These are phyloP conservation scores for Globisporangium okanoganense DNA, from an alignment of 352 stramenopile species.

Conservation along the genomic window DNA sequence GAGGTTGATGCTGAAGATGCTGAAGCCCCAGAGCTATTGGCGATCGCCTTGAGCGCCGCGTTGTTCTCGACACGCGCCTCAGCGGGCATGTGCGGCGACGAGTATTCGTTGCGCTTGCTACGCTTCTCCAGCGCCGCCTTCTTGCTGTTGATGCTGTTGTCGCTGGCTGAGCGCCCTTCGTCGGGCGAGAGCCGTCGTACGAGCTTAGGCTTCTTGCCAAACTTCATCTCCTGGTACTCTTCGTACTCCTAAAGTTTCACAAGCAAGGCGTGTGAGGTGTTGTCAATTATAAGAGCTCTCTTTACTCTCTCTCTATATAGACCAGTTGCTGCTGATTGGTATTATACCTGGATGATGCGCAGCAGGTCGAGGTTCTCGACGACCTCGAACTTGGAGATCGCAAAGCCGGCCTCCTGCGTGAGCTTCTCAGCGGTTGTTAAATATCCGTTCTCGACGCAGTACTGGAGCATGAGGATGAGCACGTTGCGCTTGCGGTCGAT, in stretches of 20 bases:
- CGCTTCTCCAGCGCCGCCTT: conserved; percentile 55
- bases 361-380: conserved; percentile 92
- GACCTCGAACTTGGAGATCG: conserved; percentile 87
- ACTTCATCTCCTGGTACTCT: conserved; percentile 92
- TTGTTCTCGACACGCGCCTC: conserved; percentile 83
- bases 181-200: conserved; percentile 63
- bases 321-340: too few species aligned
- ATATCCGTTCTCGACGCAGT: conserved; percentile 86
- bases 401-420: conserved; percentile 80
- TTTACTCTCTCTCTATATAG: background rate
- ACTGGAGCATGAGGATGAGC: conserved; percentile 81
- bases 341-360: conserved; percentile 80
- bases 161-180: conserved; percentile 21
- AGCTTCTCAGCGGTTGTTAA: conserved; percentile 81
- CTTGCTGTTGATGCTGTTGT: conserved; percentile 17
- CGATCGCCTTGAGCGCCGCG: conserved; percentile 53
- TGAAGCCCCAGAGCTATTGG: conserved; percentile 21
- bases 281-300: background rate
- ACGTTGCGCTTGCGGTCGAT: conserved; percentile 86
- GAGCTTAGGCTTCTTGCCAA: conserved; percentile 85
- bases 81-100: conserved; percentile 66
- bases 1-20: background rate
- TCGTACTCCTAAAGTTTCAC: conserved; percentile 81
- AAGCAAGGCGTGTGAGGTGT: background rate
- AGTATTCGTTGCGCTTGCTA: conserved; percentile 70